Evolutionary conservation across 768 basidiomycete genomes (phyloP).

Genomic region (Pleurotus giganteus): DNA sequence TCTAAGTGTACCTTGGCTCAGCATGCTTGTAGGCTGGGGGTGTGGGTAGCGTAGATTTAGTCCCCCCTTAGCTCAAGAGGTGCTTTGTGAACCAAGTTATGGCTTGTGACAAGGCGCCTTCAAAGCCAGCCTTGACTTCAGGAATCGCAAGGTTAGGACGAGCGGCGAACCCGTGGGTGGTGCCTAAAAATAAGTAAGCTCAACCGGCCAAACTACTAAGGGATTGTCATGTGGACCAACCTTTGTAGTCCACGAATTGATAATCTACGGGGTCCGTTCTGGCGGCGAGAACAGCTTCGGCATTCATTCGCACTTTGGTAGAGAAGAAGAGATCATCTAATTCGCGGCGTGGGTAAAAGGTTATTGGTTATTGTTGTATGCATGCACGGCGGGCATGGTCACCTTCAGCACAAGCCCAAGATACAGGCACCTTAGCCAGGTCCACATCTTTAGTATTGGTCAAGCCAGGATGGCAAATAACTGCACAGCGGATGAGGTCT

Average conservation of each 20-base stretch:
- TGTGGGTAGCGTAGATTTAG: no score
- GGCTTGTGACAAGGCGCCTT: constrained; percentile 39
- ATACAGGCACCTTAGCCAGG: constrained; percentile 27
- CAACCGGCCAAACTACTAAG: not conserved
- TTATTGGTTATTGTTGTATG: not conserved
- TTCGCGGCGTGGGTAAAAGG: no score
- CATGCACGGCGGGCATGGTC: not conserved
- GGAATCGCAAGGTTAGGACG: constrained; percentile 37
- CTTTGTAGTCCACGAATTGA: constrained; percentile 44
- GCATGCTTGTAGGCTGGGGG: no score
- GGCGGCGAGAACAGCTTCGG: constrained; percentile 34
- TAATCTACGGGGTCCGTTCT: constrained; percentile 40
- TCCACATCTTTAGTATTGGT: constrained; percentile 32
- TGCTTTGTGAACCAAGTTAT: constrained; percentile 48
- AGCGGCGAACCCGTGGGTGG: constrained; percentile 44
- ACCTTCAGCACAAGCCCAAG: constrained; percentile 21
- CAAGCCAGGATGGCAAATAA: constrained; percentile 40
- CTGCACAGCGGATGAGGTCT: constrained; percentile 33
- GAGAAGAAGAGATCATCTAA: constrained; percentile 39
- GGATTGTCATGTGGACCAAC: constrained; percentile 18
- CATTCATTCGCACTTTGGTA: constrained; percentile 24
- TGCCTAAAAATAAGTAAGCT: constrained; percentile 25
- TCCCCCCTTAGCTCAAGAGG: constrained; percentile 8
- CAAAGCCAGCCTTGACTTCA: constrained; percentile 39
- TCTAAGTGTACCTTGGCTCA: no score